Conservation (phyloP, 345 rosid species). For the Aquilaria malaccensis region DNA sequence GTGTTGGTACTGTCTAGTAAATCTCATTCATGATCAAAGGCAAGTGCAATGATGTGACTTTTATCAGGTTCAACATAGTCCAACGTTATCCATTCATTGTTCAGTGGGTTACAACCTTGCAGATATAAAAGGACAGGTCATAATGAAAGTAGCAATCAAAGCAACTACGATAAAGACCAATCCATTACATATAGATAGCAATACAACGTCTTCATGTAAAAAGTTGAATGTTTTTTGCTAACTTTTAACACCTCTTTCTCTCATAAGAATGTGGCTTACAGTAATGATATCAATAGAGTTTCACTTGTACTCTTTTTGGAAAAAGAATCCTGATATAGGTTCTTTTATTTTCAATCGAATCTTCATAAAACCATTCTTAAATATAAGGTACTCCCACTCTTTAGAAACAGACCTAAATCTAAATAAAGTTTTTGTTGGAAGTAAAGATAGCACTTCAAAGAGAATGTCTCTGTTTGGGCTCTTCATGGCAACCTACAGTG, state of each 20-base stretch:
- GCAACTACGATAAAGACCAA: slow-evolving; percentile 31
- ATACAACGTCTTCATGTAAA: slow-evolving; percentile 28
- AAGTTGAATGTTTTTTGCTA: slow-evolving; percentile 21
- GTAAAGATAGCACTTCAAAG: slow-evolving; percentile 27
- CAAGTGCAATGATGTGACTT: slow-evolving; percentile 22
- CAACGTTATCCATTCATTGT: slow-evolving; percentile 26
- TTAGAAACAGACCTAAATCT: slow-evolving; percentile 23
- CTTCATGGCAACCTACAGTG: too few relatives aligned
- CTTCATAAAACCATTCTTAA: slow-evolving; percentile 20
- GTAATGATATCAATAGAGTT: slow-evolving; percentile 18
- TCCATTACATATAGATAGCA: slow-evolving; percentile 31
- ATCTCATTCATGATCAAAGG: slow-evolving; percentile 25
- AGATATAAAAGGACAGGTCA: slow-evolving; percentile 26
- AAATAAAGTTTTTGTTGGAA: slow-evolving; percentile 25
- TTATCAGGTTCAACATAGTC: background rate
- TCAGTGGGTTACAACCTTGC: slow-evolving; percentile 25
- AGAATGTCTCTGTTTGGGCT: slow-evolving; percentile 14
- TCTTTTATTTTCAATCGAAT: slow-evolving; percentile 21
- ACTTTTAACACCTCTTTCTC: slow-evolving; percentile 4
- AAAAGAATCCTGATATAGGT: slow-evolving; percentile 29
- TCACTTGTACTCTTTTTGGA: slow-evolving; percentile 21
- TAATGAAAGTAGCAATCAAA: slow-evolving; percentile 9
- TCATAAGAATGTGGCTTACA: slow-evolving; percentile 24
- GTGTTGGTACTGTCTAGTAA: slow-evolving; percentile 4
- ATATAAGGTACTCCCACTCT: slow-evolving; percentile 23